phyloP scores from a whole-genome alignment of 306 rosid species.

The Acacia crassicarpa region DNA sequence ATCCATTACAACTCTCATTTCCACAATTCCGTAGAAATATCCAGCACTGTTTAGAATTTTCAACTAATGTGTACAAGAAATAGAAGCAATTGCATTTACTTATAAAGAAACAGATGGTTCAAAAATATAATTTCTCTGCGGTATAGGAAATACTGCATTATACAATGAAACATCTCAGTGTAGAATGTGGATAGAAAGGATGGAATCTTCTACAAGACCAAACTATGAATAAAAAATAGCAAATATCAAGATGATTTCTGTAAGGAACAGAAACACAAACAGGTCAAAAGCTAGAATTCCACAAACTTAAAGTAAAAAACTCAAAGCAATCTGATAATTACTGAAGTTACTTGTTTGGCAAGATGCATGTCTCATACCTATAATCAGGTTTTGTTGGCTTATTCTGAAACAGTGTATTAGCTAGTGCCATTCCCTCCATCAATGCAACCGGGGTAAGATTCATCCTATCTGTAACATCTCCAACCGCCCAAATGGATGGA shows the following conservation, averaged over 20 bases:
- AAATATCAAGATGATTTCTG: background rate
- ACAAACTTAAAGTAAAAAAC: background rate
- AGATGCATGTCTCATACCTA: constrained; percentile 53
- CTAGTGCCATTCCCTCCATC: constrained; percentile 92
- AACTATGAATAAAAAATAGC: background rate
- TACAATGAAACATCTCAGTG: background rate
- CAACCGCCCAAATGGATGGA: constrained; percentile 97
- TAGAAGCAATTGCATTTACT: constrained; percentile 2
- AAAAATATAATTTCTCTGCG: background rate
- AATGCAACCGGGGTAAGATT: constrained; percentile 99
- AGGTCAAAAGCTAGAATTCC: background rate
- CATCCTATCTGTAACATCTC: constrained; percentile 91
- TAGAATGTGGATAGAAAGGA: background rate
- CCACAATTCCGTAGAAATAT: constrained; percentile 8
- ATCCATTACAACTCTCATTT: background rate
- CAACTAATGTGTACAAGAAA: constrained; percentile 1
- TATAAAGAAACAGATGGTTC: constrained; percentile 21
- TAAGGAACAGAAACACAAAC: background rate
- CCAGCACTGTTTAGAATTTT: background rate
- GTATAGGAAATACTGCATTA: background rate
- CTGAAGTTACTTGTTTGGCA: constrained; percentile 7
- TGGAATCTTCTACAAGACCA: background rate
- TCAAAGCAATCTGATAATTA: background rate
- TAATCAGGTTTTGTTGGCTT: constrained; percentile 92
- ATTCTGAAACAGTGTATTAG: constrained; percentile 76